Base-by-base conservation (phyloP, 805 yeast species). In the Wickerhamomyces ciferrii region DNA sequence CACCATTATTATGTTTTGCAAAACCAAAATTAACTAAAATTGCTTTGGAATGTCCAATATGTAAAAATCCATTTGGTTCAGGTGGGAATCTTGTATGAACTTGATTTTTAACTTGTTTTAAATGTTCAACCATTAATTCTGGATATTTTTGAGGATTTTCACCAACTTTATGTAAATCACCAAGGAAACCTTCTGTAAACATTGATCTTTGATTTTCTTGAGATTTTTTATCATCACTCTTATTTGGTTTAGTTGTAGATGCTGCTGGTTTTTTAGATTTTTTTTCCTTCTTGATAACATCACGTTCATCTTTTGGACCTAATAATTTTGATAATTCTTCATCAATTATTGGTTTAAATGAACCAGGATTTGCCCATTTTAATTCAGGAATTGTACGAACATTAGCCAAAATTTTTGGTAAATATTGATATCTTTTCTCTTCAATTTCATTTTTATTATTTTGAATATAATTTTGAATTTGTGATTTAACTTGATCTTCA, bases 21-120 rank as follows among this genome's bases (percentile, higher is more conserved):
- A 75, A 94, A n/a, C 99, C 99, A 67, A 94, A 94, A 66, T 94
- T 91, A 45, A 92, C 97, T 80, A 94, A 87, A 63, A 94, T 92
- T 44, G 99, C 99, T 70, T 94, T 94, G 38, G 96, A 86, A 63
- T 94, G 99, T 40, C 99, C 99, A 66, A 94, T 92, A 66, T 94
- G 99, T 61, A 94, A 76, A 63, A 83, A 94, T 56, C 99, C 99
- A 68, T 95, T 92, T 38, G 99, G 99, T 70, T 94, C 99, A 6
- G 99, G 99, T 41, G 99, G 99, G 70, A 94, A 94, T 64, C 99
- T 81, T 4, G 99, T 94, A 58, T 79, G 82, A 25, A 92, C 98
- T 60, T 78, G 75, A 41, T 97, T 96, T 35, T 79, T 76, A 31
- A 96, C 88, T 53, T 79, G 80, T 47, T 76, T 79, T 57, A 89